phyloP scores from a whole-genome alignment of 352 stramenopile genomes.

The Phytophthora fragariae region DNA sequence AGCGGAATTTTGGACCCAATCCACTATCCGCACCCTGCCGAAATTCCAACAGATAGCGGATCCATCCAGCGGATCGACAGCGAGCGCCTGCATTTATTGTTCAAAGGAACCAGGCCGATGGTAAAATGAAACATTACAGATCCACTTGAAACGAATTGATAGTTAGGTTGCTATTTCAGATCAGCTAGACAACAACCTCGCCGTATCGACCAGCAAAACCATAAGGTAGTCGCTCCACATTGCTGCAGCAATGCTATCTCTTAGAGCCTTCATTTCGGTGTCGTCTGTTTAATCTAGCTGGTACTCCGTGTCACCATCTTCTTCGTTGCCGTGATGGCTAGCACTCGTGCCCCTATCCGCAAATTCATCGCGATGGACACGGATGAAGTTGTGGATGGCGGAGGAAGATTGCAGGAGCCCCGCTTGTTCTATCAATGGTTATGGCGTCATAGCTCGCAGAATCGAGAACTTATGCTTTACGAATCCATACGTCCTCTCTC shows the following conservation, averaged over 20 bases:
- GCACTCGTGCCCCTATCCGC: too few relatives aligned
- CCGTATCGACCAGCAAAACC: background rate
- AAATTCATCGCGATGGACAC: too few relatives aligned
- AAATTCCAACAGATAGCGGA: background rate
- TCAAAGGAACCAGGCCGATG: background rate
- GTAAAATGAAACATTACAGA: background rate
- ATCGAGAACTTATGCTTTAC: too few relatives aligned
- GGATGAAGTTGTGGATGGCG: too few relatives aligned
- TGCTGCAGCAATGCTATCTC: background rate
- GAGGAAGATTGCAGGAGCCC: too few relatives aligned
- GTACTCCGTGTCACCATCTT: too few relatives aligned
- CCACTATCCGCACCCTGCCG: too few relatives aligned
- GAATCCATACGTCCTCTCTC: too few relatives aligned
- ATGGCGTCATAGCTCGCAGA: too few relatives aligned
- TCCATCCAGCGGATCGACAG: background rate
- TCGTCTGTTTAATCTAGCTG: background rate
- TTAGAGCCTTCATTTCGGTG: background rate
- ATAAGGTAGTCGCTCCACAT: background rate
- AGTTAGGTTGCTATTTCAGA: background rate
- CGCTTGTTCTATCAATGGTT: too few relatives aligned
- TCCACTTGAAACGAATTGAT: background rate
- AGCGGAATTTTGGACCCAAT: too few relatives aligned
- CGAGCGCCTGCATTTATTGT: background rate
- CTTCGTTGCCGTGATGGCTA: too few relatives aligned
- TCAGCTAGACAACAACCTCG: background rate